phyloP scores from a whole-genome alignment of 257 asterid genomes.

The Lavandula angustifolia region DNA sequence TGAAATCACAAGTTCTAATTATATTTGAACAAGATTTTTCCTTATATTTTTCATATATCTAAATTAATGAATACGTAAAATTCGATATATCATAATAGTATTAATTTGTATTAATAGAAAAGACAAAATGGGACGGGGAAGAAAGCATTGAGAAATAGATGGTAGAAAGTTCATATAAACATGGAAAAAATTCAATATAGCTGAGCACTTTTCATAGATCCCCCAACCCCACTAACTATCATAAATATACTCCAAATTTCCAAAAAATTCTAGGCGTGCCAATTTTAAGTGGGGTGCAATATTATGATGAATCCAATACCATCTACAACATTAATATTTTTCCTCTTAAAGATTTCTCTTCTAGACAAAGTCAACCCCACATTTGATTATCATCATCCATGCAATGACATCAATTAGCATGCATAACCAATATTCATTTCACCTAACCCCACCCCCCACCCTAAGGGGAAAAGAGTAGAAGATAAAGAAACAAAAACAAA shows the following conservation, averaged over 20 bases:
- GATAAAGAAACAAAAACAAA: constrained; percentile 17
- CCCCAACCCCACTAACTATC: constrained; percentile 45
- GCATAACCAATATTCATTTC: constrained; percentile 50
- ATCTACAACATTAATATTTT: constrained; percentile 24
- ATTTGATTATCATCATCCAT: constrained; percentile 46
- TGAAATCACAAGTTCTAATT: no score
- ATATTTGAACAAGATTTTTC: no score
- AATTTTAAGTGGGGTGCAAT: constrained; percentile 78
- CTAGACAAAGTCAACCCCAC: constrained; percentile 58
- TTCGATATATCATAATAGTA: no score
- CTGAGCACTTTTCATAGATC: constrained; percentile 40
- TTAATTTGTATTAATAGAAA: no score
- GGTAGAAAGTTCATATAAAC: constrained; percentile 45
- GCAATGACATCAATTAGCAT: constrained; percentile 50
- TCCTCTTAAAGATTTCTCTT: neutral
- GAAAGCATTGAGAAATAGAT: constrained; percentile 27
- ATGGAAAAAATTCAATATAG: constrained; percentile 29
- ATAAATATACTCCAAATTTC: constrained; percentile 39
- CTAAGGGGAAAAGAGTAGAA: neutral
- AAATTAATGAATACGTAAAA: no score
- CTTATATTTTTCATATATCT: no score
- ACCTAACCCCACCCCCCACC: constrained; percentile 36
- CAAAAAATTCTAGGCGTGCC: constrained; percentile 73
- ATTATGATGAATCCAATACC: constrained; percentile 64
- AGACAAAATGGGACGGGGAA: neutral